A percentile compares a stretch with the other conserved stretches of the same genome.
Conservation (phyloP, 2,329 filamentous ascomycete species). For the Tolypocladium tropicale region DNA sequence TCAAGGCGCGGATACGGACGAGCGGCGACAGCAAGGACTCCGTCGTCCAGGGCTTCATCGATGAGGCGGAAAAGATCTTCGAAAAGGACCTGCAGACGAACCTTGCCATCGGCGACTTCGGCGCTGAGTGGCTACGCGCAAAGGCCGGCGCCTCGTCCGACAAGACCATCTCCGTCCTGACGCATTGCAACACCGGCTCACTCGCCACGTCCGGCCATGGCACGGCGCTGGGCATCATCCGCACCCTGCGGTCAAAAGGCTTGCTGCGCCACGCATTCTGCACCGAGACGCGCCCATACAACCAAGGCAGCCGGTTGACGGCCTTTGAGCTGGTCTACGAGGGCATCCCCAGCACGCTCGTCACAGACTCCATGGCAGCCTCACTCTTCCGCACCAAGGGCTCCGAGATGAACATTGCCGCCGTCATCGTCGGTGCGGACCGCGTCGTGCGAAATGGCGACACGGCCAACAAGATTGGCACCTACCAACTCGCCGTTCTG, state of each 20-base stretch:
- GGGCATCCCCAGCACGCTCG: conserved; percentile 77
- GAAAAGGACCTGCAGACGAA: conserved; percentile 83
- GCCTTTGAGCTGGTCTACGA: conserved; percentile 96
- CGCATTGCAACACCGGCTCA: conserved; percentile 96
- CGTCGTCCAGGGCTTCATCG: conserved; percentile 62
- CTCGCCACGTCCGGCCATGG: conserved; percentile 97
- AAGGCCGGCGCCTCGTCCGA: conserved; percentile 40
- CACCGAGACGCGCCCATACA: conserved; percentile 94
- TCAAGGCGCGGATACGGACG: conserved; percentile 53
- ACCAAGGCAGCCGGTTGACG: conserved; percentile 90
- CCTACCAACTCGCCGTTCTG: conserved; percentile 84
- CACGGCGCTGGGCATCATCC: conserved; percentile 88
- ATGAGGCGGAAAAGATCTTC: conserved; percentile 77
- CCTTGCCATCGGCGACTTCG: conserved; percentile 70
- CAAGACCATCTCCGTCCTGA: conserved; percentile 65
- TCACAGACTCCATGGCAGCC: conserved; percentile 95
- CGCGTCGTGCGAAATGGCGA: conserved; percentile 93
- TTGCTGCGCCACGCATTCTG: conserved; percentile 79
- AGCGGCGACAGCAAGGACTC: conserved; percentile 34
- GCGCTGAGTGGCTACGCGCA: conserved; percentile 70
- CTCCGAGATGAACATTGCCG: conserved; percentile 58
- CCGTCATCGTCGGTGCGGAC: conserved; percentile 90
- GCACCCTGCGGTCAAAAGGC: conserved; percentile 58
- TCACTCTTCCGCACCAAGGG: conserved; percentile 62
- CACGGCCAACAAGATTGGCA: conserved; percentile 97